Evolutionary conservation across 2,329 filamentous ascomycete species (phyloP).

Genomic region (Colletotrichum orbiculare): DNA sequence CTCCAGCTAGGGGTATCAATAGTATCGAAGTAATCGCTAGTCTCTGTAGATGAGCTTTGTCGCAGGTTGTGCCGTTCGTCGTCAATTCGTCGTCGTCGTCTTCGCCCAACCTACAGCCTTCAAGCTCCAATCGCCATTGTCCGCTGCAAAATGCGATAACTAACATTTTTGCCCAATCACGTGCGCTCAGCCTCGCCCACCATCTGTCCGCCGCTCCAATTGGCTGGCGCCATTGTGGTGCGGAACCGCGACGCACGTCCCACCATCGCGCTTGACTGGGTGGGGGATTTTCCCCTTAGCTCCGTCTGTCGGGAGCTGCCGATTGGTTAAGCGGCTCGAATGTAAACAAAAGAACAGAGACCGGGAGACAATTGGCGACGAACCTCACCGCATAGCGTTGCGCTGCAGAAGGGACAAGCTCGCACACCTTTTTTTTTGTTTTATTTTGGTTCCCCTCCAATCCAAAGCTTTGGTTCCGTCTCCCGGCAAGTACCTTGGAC

Average conservation of each 20-base stretch:
- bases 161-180: conserved; percentile 22
- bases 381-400: conserved; percentile 12
- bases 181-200: conserved; percentile 8
- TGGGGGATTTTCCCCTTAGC: conserved; percentile 3
- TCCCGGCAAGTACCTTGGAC: conserved; percentile 26
- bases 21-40: too few relatives aligned
- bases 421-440: background rate
- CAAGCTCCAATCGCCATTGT: too few relatives aligned
- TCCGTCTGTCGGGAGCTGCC: conserved; percentile 23
- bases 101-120: too few relatives aligned
- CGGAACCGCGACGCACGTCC: background rate
- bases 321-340: conserved; percentile 18
- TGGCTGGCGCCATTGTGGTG: background rate
- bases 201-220: too few relatives aligned
- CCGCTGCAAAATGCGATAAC: background rate
- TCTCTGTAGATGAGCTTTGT: too few relatives aligned
- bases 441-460: background rate
- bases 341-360: conserved; percentile 33
- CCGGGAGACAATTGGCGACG: background rate
- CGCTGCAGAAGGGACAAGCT: background rate
- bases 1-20: too few relatives aligned
- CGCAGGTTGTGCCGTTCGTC: too few relatives aligned
- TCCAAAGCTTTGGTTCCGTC: background rate
- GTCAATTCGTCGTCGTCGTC: too few relatives aligned
- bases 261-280: conserved; percentile 12